Evolutionary conservation across 164 flowering plant species (phyloP).

Genomic region (Platanus orientalis): DNA sequence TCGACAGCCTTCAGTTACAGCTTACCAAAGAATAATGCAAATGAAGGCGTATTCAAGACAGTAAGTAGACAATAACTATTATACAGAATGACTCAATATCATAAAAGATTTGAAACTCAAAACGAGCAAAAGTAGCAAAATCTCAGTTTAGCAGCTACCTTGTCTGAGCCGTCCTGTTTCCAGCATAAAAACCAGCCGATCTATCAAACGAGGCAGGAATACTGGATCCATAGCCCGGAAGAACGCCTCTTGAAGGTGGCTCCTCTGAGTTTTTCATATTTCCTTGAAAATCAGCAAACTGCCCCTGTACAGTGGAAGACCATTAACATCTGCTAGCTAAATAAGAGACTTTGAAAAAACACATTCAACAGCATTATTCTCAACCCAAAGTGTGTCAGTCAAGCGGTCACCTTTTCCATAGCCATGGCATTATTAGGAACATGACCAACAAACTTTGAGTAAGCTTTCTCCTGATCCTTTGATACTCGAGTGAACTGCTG

Average conservation of each 20-base stretch:
- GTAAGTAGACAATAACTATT: not conserved
- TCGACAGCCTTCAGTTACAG: not conserved
- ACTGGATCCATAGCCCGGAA: conserved; percentile 28
- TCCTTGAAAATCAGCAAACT: conserved; percentile 32
- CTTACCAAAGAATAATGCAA: not conserved
- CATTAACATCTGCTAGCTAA: conserved; percentile 3
- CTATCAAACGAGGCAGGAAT: conserved; percentile 34
- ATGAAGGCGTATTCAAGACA: not conserved
- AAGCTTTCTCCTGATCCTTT: conserved; percentile 27
- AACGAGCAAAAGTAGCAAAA: not conserved
- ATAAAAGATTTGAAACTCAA: not conserved
- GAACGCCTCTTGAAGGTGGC: conserved; percentile 28
- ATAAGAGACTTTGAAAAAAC: not conserved
- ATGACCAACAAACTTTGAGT: conserved; percentile 37
- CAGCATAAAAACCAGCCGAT: conserved; percentile 25
- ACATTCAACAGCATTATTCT: not conserved
- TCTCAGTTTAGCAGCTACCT: conserved; percentile 36
- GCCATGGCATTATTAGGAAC: conserved; percentile 26
- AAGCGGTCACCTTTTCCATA: conserved; percentile 48
- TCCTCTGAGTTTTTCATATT: conserved; percentile 30
- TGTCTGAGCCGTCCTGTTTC: conserved; percentile 33
- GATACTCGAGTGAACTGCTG: conserved; percentile 35
- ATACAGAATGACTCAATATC: not conserved
- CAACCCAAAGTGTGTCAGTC: not conserved
- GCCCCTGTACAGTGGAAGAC: conserved; percentile 32